Evolutionary conservation across 2,329 filamentous ascomycete species (phyloP), one percentile per base, ranked within the genome.

Genomic region (Conoideocrella luteorostrata): DNA sequence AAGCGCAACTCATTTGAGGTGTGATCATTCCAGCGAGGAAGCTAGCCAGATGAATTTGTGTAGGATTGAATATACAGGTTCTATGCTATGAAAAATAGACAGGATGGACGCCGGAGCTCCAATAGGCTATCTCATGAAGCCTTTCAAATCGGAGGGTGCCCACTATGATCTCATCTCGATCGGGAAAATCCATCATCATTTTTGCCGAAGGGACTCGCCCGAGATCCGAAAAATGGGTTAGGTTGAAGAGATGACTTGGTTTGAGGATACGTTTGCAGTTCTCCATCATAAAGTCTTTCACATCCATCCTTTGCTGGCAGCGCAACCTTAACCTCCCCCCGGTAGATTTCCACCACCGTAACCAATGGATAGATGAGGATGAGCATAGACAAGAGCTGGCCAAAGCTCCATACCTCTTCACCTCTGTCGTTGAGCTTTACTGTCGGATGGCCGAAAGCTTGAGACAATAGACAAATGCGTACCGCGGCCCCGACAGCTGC

Each of bases 401-500:
- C 80, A 52, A 82, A 85, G 50, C 72, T 77, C 78, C 78, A 84
- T 10, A 65, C 62, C 47, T 66, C 73, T 62, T 84, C 80, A 18
- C 68, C 71, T 1, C 61, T 45, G 44, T 80, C 79, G 5, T 58
- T 56, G 2, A 84, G 64, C 18, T 57, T 50, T 3, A 82, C 66
- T 0, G 70, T 67, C 0, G 77, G 74, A 2, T 45, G 58, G 1
- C 76, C 75, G 56, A 85, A 82, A 2, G 80, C 81, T 54, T 82
- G 77, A 0, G 75, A 77, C 5, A 79, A 63, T 22, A 78, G 53
- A 15, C 79, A 66, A 3, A 83, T 71, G 15, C 80, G 70, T 5
- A 75, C 64, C 0, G 76, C 74, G 1, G 78, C 78, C 10, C 77
- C 79, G 17, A 80, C 62, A 9, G 78, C 78, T 50, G 79, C 76